Percentiles rank a stretch among this genome's conserved stretches.
Evolutionary conservation across 192 early-diverging fungal genomes (phyloP).

Genomic region (Linnemannia schmuckeri): DNA sequence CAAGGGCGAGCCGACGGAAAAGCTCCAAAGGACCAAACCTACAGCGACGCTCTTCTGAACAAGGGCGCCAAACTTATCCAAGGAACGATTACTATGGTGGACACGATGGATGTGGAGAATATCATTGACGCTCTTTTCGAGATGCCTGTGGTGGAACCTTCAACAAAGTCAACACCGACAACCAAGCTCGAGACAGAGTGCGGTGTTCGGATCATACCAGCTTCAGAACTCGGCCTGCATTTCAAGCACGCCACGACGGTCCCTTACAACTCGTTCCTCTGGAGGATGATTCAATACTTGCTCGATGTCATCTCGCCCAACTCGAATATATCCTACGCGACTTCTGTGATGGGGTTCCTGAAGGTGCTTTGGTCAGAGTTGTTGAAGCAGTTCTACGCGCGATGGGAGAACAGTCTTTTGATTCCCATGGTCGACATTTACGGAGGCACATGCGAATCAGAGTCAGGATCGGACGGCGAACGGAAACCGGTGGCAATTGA

Average conservation of each 20-base stretch:
- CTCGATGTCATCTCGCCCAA: conserved; percentile 60
- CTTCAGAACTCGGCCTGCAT: conserved; percentile 57
- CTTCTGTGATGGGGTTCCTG: conserved; percentile 74
- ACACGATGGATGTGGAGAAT: conserved; percentile 63
- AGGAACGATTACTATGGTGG: conserved; percentile 51
- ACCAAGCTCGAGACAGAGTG: background rate
- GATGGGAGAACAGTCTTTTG: conserved; percentile 71
- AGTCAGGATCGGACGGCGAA: background rate
- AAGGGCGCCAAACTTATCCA: conserved; percentile 36
- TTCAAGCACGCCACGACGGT: conserved; percentile 59
- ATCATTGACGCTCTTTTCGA: conserved; percentile 59
- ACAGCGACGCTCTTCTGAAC: conserved; percentile 30
- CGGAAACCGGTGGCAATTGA: conserved; percentile 66
- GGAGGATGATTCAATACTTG: conserved; percentile 63
- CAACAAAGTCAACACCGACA: background rate
- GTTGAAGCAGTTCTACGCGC: conserved; percentile 68
- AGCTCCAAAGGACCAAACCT: conserved; percentile 5
- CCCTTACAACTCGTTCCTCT: conserved; percentile 66
- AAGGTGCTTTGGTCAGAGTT: conserved; percentile 78
- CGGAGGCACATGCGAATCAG: conserved; percentile 1
- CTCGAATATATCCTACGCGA: conserved; percentile 56
- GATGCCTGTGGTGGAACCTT: conserved; percentile 5
- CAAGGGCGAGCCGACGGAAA: conserved; percentile 32
- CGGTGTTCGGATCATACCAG: conserved; percentile 39
- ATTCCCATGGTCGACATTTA: conserved; percentile 66